Conservation (phyloP, 495 filamentous ascomycete species). For the Penicillium macrosclerotiorum region DNA sequence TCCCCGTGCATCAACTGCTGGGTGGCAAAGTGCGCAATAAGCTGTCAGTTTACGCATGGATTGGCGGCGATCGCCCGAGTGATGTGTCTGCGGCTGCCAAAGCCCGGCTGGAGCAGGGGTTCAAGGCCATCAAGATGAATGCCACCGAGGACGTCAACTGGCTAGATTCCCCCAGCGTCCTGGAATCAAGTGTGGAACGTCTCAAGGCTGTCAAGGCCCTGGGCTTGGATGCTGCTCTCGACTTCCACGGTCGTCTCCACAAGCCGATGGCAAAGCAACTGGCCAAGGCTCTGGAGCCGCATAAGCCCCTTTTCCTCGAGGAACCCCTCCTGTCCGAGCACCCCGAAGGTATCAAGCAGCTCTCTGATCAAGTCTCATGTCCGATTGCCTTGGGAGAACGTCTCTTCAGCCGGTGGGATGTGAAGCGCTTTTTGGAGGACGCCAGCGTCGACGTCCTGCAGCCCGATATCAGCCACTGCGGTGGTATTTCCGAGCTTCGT, state of each 20-base stretch:
- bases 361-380: conserved; percentile 58
- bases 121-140: conserved; percentile 78
- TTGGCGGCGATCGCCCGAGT: conserved; percentile 73
- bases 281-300: conserved; percentile 65
- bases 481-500: conserved; percentile 71
- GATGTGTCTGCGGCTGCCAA: conserved; percentile 64
- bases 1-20: conserved; percentile 69
- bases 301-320: conserved; percentile 76
- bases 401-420: conserved; percentile 73
- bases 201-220: conserved; percentile 66
- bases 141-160: conserved; percentile 76
- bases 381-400: conserved; percentile 78
- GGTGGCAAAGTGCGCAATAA: conserved; percentile 73
- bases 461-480: conserved; percentile 73
- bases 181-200: conserved; percentile 66
- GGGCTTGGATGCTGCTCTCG: conserved; percentile 69
- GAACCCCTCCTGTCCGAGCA: conserved; percentile 75
- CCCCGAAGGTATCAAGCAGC: conserved; percentile 63
- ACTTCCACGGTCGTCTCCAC: conserved; percentile 78
- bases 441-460: conserved; percentile 71
- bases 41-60: conserved; percentile 75
- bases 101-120: conserved; percentile 66
- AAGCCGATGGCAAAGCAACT: conserved; percentile 82
- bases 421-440: conserved; percentile 69
- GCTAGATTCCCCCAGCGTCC: conserved; percentile 67